phyloP scores from a whole-genome alignment of 192 early-diverging fungal genomes.

The Backusella liffmaniae region DNA sequence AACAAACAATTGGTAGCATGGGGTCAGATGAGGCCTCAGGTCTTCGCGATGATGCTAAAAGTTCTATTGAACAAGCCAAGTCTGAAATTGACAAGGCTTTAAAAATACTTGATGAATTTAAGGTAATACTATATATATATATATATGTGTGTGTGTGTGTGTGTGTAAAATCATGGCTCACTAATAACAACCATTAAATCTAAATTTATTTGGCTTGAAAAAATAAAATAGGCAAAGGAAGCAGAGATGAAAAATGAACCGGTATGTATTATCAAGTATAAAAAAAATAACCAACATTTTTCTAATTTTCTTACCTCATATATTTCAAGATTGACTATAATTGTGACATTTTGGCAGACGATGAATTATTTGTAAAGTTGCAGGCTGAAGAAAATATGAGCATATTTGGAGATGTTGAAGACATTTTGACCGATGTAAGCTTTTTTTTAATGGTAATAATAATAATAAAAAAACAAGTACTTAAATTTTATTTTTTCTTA shows the following conservation, averaged over 20 bases:
- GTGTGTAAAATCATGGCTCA: not conserved
- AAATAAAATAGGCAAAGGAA: not conserved
- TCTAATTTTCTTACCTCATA: not conserved
- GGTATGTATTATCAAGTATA: not conserved
- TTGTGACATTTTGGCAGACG: conserved; percentile 21
- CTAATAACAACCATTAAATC: not conserved
- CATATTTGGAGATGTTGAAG: conserved; percentile 10
- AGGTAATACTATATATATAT: not conserved
- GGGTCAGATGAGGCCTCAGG: not conserved
- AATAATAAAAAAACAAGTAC: not conserved
- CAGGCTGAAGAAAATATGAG: conserved; percentile 19
- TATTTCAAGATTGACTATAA: not conserved
- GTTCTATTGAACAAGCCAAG: conserved; percentile 6
- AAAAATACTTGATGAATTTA: conserved; percentile 13
- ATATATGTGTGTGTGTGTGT: not conserved
- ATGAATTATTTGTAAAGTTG: conserved; percentile 16
- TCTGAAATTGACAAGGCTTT: conserved; percentile 14
- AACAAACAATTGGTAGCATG: not conserved
- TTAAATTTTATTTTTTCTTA: not conserved
- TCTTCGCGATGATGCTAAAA: conserved; percentile 3
- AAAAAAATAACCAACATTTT: not conserved
- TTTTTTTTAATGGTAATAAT: not conserved
- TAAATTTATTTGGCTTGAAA: not conserved
- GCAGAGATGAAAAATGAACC: not conserved
- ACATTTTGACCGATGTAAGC: not conserved